Base-by-base conservation (phyloP, 345 rosid species). In the Carallia brachiata region DNA sequence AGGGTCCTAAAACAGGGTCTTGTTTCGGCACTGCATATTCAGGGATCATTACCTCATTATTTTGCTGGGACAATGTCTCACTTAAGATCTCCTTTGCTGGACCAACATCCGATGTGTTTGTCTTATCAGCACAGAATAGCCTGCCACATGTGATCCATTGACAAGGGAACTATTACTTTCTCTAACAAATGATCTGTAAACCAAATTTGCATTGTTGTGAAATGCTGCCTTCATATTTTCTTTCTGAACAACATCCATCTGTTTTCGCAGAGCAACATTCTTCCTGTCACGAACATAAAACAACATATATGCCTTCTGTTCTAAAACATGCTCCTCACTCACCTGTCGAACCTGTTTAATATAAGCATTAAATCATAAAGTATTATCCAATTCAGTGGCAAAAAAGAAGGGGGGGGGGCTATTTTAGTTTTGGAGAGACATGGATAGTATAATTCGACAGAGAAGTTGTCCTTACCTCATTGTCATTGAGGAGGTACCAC, bases 241-340 rank as follows among this genome's bases (percentile, higher is more conserved):
- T 80, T 84, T 89, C 55, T 40, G 75, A 55, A 73, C 73, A 74
- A 69, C 55, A 60, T 82, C 73, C 58, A 60, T 57, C 23, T 73
- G 70, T 75, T 77, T 90, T 75, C 81, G 89, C 2, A 82, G 74
- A 73, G 78, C 64, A 37, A 62, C 30, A 83, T 79, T 78, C 74
- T 75, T 87, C 85, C 90, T 81, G 71, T 90, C 97, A 70, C 94
- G 96, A 44, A 92, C 98, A 86, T 95, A 95, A 80, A 95, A 95
- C 69, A 95, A 68, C 99, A 95, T 95, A 79, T 95, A 95, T 40
- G 99, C 99, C 86, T 90, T 92, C 80, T 95, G 98, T 9, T 88
- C 82, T 56, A 92, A 80, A 62, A 95, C 98, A 31, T 78, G 73
- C 68, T 82, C 87, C 83, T 95, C 96, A 44, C 86, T 82, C 72